Evolutionary conservation across 2,329 filamentous ascomycete species (phyloP), one percentile per base, ranked within the genome.

Genomic region (Basipetospora chlamydospora): DNA sequence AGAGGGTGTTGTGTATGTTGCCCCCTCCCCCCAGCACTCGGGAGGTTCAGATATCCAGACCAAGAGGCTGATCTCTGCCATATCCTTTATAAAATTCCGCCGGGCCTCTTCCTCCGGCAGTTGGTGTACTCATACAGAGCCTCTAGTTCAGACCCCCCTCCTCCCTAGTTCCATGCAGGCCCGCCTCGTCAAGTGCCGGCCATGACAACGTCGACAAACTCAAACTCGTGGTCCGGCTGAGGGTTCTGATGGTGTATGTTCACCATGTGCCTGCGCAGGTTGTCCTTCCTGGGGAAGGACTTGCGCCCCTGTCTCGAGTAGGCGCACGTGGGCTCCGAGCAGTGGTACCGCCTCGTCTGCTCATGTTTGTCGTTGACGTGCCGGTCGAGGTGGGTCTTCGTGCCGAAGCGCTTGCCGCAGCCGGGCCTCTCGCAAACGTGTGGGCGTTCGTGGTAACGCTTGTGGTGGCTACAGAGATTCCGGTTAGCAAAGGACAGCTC

Each of bases 321-420:
- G 5, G 66, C 59, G 45, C 71, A 76, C 6, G 61, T 61, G 2
- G 56, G 57, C 4, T 70, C 60, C 1, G 61, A 66, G 45, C 71
- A 76, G 48, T 74, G 69, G 39, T 68, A 75, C 40, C 70, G 70
- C 49, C 67, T 69, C 41, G 64, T 69, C 55, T 73, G 73, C 44
- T 63, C 60, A 48, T 76, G 71, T 39, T 71, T 66, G 47, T 75
- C 71, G 49, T 76, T 75, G 48, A 74, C 66, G 45, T 76, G 71
- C 8, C 71, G 67, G 46, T 73, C 67, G 31, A 76, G 56, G 48
- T 75, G 71, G 4, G 71, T 75, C 48, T 73, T 73, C 15, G 71
- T 76, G 36, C 71, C 71, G 40, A 76, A 76, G 16, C 62, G 61
- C 48, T 67, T 72, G 36, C 60, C 63, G 44, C 71, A 76, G 16